Evolutionary conservation across 2,329 filamentous ascomycete species (phyloP), one percentile per base, ranked within the genome.

Genomic region (Ophiostoma quercus): DNA sequence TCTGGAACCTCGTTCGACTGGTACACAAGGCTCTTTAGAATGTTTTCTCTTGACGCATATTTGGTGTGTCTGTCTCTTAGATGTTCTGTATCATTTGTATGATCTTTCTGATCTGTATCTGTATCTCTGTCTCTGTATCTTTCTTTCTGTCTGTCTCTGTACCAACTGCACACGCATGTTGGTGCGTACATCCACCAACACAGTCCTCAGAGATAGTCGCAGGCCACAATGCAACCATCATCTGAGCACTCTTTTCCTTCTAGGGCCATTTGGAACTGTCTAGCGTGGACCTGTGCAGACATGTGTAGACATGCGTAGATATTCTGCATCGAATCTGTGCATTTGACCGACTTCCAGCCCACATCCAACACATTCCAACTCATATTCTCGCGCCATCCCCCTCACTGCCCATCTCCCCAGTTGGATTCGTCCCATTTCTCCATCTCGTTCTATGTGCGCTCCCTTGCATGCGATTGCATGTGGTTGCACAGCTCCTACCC

Each of bases 191-290:
- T 16, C 14, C 16, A 57, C 51, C 25, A 3, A 29, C n/a, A 57
- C 51, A 22, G 51, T 57, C 22, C 47, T 57, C 22, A 22, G 51
- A 57, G 22, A 25, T 57, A 25, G 51, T 57, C 51, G 16, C 22
- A 57, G n/a, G 51, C 3, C 22, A 57, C 51, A 57, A 29, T 29
- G 51, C 51, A 57, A 57, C 51, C n/a, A 57, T 29, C 11, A 29
- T 25, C 14, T 57, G n/a, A 57, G 51, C 51, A 57, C n/a, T 57
- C n/a, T 57, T 57, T 57, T 57, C 51, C 51, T 57, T 57, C 51
- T 16, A 57, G 51, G 22, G 51, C 51, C 51, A 25, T 57, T 29
- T 57, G 51, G 51, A 57, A 57, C 9, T 57, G 51, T 25, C 51
- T 57, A 8, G 43, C 43, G 16, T 47, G 19, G 43, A 16, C 7